A percentile compares a stretch with the other conserved stretches of the same genome.
These are phyloP conservation scores for Geosiphon pyriformis DNA, from an alignment of 192 early-diverging fungal species.

Conservation along the genomic window DNA sequence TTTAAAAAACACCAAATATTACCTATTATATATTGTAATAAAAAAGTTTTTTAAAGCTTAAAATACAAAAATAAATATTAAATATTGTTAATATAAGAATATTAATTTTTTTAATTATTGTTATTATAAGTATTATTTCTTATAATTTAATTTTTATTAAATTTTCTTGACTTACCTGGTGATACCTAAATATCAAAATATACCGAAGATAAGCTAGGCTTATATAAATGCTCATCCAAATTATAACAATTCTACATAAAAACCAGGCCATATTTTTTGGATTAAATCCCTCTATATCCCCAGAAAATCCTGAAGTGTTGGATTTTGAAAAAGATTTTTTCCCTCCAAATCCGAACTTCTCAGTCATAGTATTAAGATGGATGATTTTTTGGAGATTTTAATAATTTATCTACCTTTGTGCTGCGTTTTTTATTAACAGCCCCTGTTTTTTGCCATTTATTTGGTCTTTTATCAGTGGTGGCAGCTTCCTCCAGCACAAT, in stretches of 20 bases:
- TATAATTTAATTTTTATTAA: too few relatives aligned
- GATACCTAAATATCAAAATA: constrained; percentile 23
- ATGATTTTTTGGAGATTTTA: neutral
- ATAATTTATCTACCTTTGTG: constrained; percentile 24
- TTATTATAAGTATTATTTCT: too few relatives aligned
- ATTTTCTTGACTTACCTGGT: constrained; percentile 16
- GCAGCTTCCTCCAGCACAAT: constrained; percentile 53
- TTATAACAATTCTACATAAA: neutral
- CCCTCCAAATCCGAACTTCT: constrained; percentile 91
- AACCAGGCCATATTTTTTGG: constrained; percentile 30
- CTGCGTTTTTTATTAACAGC: constrained; percentile 1
- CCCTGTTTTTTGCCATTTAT: constrained; percentile 1
- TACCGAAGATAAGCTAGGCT: constrained; percentile 27
- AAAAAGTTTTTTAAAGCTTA: too few relatives aligned
- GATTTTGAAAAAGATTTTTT: constrained; percentile 71
- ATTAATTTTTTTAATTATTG: too few relatives aligned
- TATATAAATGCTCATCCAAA: constrained; percentile 14
- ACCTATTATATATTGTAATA: too few relatives aligned
- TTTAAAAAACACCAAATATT: too few relatives aligned
- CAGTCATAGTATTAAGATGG: constrained; percentile 51
- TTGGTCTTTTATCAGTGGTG: constrained; percentile 10
- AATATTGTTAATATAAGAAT: too few relatives aligned
- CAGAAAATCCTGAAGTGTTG: constrained; percentile 73
- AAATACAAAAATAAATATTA: too few relatives aligned
- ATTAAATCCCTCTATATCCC: constrained; percentile 67